Evolutionary conservation across 192 early-diverging fungal species (phyloP).

Genomic region (Piromyces finnis): DNA sequence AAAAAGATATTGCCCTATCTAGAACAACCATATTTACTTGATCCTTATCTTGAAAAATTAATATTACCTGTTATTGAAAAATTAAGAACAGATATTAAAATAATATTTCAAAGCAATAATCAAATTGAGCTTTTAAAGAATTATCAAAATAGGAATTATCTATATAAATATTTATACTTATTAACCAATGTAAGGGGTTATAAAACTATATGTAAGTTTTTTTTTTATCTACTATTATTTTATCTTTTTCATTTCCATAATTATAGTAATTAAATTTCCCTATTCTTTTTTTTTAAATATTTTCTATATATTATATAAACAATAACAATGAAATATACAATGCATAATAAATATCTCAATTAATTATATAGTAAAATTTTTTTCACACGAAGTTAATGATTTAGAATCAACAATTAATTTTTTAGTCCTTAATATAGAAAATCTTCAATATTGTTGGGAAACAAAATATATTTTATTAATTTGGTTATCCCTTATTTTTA

Average conservation of each 20-base stretch:
- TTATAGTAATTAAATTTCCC: too few relatives aligned
- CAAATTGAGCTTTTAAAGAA: not conserved
- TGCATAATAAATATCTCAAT: too few relatives aligned
- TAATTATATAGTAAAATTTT: constrained; percentile 50
- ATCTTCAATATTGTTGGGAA: constrained; percentile 38
- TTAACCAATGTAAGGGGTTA: constrained; percentile 74
- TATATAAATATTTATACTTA: constrained; percentile 46
- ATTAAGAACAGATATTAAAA: constrained; percentile 16
- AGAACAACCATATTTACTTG: constrained; percentile 60
- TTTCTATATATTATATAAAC: too few relatives aligned
- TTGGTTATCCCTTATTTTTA: constrained; percentile 86
- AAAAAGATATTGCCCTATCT: not conserved
- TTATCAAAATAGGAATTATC: not conserved
- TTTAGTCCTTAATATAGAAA: constrained; percentile 11
- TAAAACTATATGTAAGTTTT: constrained; percentile 55
- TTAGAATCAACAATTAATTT: constrained; percentile 76
- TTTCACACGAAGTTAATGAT: constrained; percentile 74
- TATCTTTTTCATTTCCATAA: too few relatives aligned
- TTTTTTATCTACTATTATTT: not conserved
- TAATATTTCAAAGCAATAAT: not conserved
- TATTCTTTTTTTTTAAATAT: too few relatives aligned
- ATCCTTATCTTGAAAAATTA: constrained; percentile 50
- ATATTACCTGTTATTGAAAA: constrained; percentile 33
- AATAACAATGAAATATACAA: too few relatives aligned
- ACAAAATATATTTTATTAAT: constrained; percentile 64